A percentile compares a stretch with the other conserved stretches of the same genome.
Conservation (phyloP, 441 rosid genomes). For the Erodium texanum region DNA sequence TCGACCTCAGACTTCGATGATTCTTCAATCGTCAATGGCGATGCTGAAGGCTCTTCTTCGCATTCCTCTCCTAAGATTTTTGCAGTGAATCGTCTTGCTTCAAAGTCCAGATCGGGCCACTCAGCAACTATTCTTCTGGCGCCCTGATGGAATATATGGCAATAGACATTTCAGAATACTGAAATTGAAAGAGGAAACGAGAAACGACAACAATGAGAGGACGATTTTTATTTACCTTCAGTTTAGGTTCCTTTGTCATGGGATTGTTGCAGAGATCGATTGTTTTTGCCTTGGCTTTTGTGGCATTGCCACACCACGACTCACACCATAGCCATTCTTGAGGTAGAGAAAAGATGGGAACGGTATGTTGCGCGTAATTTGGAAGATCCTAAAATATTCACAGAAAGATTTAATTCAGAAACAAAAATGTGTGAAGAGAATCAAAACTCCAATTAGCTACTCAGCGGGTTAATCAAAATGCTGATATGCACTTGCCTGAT, state of each 20-base stretch:
- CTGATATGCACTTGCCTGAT: slow-evolving; percentile 57
- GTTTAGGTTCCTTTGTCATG: slow-evolving; percentile 98
- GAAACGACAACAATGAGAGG: background rate
- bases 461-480: background rate
- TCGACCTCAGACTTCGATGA: slow-evolving; percentile 21
- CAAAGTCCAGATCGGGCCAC: slow-evolving; percentile 72
- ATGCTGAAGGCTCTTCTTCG: slow-evolving; percentile 33
- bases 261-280: slow-evolving; percentile 99
- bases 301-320: slow-evolving; percentile 96
- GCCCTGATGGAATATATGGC: slow-evolving; percentile 42
- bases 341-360: slow-evolving; percentile 87
- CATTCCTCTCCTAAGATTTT: slow-evolving; percentile 68
- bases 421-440: background rate
- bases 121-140: slow-evolving; percentile 86
- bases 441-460: background rate
- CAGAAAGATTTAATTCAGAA: background rate
- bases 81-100: slow-evolving; percentile 68
- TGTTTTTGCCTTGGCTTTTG: slow-evolving; percentile 85
- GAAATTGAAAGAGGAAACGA: background rate
- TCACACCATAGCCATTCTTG: slow-evolving; percentile 99
- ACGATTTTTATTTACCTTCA: slow-evolving; percentile 42
- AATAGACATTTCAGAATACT: background rate
- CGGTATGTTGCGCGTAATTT: slow-evolving; percentile 91
- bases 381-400: slow-evolving; percentile 83
- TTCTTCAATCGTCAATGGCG: slow-evolving; percentile 25